Evolutionary conservation across 2,329 filamentous ascomycete species (phyloP).

Genomic region (Colletotrichum sublineola): DNA sequence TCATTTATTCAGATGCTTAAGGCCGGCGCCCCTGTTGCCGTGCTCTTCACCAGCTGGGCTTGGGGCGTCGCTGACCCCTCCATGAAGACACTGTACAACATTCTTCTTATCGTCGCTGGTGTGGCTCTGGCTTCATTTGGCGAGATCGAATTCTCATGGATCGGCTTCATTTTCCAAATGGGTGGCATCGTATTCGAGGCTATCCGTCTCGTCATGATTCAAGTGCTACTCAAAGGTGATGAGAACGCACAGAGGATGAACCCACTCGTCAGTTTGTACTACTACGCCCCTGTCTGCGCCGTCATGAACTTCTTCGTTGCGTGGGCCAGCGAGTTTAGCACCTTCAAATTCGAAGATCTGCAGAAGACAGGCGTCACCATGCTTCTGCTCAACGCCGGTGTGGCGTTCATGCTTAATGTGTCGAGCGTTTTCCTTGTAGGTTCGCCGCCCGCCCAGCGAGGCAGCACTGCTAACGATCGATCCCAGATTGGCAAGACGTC

Average conservation of each 20-base stretch:
- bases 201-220: constrained; percentile 85
- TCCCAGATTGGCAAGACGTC: constrained; percentile 89
- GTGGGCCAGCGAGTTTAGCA: constrained; percentile 76
- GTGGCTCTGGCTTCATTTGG: constrained; percentile 68
- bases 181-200: constrained; percentile 86
- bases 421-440: constrained; percentile 88
- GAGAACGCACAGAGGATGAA: constrained; percentile 82
- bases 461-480: constrained; percentile 34
- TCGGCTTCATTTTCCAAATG: constrained; percentile 77
- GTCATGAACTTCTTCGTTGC: constrained; percentile 82
- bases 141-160: constrained; percentile 76
- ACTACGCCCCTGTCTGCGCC: constrained; percentile 88
- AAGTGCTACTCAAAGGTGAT: constrained; percentile 81
- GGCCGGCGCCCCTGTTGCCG: constrained; percentile 76
- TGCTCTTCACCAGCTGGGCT: constrained; percentile 75
- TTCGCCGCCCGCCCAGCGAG: constrained; percentile 37
- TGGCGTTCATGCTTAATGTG: constrained; percentile 86
- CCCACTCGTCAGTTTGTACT: constrained; percentile 88
- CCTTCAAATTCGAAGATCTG: constrained; percentile 75
- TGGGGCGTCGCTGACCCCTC: constrained; percentile 65
- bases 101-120: constrained; percentile 66
- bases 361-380: constrained; percentile 73
- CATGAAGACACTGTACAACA: constrained; percentile 59
- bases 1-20: constrained; percentile 80
- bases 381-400: constrained; percentile 79